Base-by-base conservation (phyloP, 768 basidiomycete genomes). In the Plicaturopsis crispa region DNA sequence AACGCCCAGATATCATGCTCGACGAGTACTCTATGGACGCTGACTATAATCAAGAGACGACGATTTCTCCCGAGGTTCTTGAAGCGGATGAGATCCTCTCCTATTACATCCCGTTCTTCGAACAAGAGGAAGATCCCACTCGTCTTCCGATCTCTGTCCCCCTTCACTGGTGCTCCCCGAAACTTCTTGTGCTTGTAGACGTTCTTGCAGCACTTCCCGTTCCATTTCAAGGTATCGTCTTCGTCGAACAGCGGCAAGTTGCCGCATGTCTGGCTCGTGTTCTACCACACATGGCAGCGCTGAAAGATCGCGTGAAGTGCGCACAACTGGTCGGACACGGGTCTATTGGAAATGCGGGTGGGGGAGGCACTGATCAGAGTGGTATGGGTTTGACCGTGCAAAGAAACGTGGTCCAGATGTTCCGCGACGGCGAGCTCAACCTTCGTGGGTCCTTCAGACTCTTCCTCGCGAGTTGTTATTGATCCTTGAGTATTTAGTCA, bases 241-340 rank as follows among this genome's bases (percentile, higher is more conserved):
- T 94, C 54, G 88, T 89, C 13, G 79, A 89, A 43, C 87, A 89
- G 52, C 73, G 90, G 7, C 86, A 90, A 47, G 70, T 84, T 12
- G 90, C 89, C 2, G 63, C 72, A 13, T 76, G 76, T 33, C 67
- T 94, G 11, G 72, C 83, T 2, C 73, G 64, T 48, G 55, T 90
- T 21, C 63, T 94, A 4, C 66, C 73, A 1, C 68, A 65, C 22
- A 66, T 88, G 2, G 70, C 80, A 0, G 68, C 71, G 30, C 58
- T 89, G 10, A 61, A 64, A 41, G 72, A 66, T 2, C 65, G 71
- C 48, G 67, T 91, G 37, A 65, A 66, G 5, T 74, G 78, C 34
- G 79, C 69, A 0, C 73, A 77, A 41, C 66, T 91, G 31, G 75
- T 89, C 4, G 88, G 91, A 0, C 78, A 86, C 40, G 80, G 83